phyloP scores from a whole-genome alignment of 1,284 basidiomycete genomes.

The Moesziomyces parantarcticus region DNA sequence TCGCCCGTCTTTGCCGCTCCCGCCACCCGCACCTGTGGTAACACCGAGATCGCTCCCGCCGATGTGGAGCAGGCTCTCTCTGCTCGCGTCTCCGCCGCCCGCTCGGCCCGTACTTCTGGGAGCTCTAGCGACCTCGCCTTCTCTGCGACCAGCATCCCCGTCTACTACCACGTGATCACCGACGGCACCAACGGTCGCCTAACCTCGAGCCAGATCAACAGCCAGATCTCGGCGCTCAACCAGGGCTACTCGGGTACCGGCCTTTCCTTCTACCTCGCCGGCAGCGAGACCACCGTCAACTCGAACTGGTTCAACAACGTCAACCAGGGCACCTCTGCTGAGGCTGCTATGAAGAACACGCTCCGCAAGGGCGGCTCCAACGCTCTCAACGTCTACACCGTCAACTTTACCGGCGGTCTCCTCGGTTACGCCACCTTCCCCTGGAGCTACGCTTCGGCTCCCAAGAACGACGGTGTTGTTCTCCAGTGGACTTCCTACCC shows the following conservation, averaged over 20 bases:
- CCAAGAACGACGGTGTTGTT: conserved; percentile 66
- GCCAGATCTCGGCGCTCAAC: conserved; percentile 73
- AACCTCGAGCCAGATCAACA: conserved; percentile 22
- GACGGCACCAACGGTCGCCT: conserved; percentile 46
- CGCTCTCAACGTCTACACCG: conserved; percentile 73
- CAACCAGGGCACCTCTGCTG: conserved; percentile 69
- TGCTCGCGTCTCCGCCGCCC: conserved; percentile 11
- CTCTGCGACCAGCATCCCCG: conserved; percentile 29
- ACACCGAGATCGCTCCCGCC: conserved; percentile 15
- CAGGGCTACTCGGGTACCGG: conserved; percentile 70
- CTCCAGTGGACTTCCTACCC: conserved; percentile 61
- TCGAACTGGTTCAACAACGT: conserved; percentile 72
- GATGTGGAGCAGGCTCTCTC: conserved; percentile 21
- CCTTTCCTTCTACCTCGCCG: conserved; percentile 71
- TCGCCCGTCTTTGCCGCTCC: conserved; percentile 22
- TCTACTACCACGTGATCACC: conserved; percentile 52
- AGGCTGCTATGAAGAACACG: conserved; percentile 73
- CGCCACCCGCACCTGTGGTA: conserved; percentile 18
- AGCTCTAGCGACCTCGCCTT: conserved; percentile 5
- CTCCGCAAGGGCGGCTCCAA: conserved; percentile 71
- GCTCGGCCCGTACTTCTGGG: conserved; percentile 1
- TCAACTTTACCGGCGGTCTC: conserved; percentile 58
- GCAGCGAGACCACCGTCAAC: conserved; percentile 69
- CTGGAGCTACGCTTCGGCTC: conserved; percentile 49
- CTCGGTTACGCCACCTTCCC: conserved; percentile 72